Conservation (phyloP, 192 early-diverging fungal species). For the Podochytrium sp. region DNA sequence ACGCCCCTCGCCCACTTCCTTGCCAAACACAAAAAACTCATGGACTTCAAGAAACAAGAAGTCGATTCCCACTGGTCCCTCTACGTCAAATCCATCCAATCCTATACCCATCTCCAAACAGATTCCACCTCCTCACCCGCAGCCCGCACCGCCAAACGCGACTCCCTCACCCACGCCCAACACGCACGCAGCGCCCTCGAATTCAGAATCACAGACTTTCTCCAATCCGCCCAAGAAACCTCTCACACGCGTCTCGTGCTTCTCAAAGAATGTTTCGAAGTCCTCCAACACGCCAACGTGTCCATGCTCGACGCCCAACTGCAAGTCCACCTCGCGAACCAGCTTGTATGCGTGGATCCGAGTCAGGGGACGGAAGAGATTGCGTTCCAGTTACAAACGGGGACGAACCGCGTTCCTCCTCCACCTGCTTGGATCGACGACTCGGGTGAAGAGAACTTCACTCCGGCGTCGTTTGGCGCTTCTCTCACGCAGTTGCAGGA, state of each 20-base stretch:
- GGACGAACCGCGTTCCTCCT: slow-evolving; percentile 26
- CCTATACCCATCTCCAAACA: too few species aligned
- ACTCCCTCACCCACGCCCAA: slow-evolving; percentile 31
- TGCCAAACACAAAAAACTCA: slow-evolving; percentile 31
- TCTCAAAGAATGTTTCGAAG: slow-evolving; percentile 25
- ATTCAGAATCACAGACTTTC: slow-evolving; percentile 46
- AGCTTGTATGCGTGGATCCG: slow-evolving; percentile 28
- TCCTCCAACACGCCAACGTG: slow-evolving; percentile 21
- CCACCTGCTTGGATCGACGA: not conserved
- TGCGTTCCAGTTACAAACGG: slow-evolving; percentile 32
- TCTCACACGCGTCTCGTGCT: slow-evolving; percentile 31
- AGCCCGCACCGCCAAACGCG: slow-evolving; percentile 34
- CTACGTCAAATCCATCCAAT: slow-evolving; percentile 15
- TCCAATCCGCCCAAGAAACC: slow-evolving; percentile 39
- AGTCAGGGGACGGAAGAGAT: slow-evolving; percentile 21
- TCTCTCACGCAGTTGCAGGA: slow-evolving; percentile 30
- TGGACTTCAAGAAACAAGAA: slow-evolving; percentile 39
- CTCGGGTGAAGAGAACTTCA: too few species aligned
- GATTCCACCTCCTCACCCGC: slow-evolving; percentile 26
- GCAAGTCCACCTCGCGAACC: not conserved
- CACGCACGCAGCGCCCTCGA: slow-evolving; percentile 44
- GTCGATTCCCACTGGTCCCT: slow-evolving; percentile 35
- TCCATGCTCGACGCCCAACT: slow-evolving; percentile 13
- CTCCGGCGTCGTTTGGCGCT: slow-evolving; percentile 40
- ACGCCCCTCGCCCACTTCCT: slow-evolving; percentile 36